A percentile compares a stretch with the other conserved stretches of the same genome.
These are phyloP conservation scores for Ceratocystis papillata DNA, from an alignment of 2,329 filamentous ascomycete genomes.

Conservation along the genomic window DNA sequence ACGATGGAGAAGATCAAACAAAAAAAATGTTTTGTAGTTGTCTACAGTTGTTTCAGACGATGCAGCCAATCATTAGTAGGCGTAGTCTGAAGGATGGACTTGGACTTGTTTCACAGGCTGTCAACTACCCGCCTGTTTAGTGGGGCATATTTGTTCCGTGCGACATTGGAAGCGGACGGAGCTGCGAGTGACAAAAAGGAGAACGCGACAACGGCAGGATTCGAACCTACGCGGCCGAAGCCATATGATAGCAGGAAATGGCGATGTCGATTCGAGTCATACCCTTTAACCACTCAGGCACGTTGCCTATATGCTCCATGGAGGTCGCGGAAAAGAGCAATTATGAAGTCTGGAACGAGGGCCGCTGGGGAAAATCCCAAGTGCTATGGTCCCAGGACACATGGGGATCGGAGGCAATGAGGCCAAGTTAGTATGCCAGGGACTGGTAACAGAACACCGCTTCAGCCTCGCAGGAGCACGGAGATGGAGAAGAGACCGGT, in stretches of 20 bases:
- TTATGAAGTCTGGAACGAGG: background rate
- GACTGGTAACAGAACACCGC: too few species aligned
- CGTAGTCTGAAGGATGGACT: background rate
- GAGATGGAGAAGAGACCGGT: too few species aligned
- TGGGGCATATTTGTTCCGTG: background rate
- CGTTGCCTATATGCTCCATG: slow-evolving; percentile 12
- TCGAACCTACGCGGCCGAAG: slow-evolving; percentile 22
- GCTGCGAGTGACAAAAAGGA: background rate
- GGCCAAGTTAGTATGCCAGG: too few species aligned
- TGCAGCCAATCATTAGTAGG: background rate
- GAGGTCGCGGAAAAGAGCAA: background rate
- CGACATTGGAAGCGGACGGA: background rate
- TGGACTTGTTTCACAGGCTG: background rate
- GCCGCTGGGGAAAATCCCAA: background rate
- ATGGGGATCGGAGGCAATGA: too few species aligned
- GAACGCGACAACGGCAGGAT: slow-evolving; percentile 21
- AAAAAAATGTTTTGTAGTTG: slow-evolving; percentile 7
- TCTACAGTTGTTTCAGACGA: background rate
- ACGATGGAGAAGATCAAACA: slow-evolving; percentile 21
- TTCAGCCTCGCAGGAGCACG: too few species aligned
- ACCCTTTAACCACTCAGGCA: slow-evolving; percentile 24
- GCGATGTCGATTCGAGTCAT: slow-evolving; percentile 18
- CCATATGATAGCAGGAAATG: slow-evolving; percentile 20
- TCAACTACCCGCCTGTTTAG: background rate
- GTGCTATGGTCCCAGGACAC: too few species aligned